phyloP scores from a whole-genome alignment of 2,329 filamentous ascomycete genomes.

The Didymella segeticola region DNA sequence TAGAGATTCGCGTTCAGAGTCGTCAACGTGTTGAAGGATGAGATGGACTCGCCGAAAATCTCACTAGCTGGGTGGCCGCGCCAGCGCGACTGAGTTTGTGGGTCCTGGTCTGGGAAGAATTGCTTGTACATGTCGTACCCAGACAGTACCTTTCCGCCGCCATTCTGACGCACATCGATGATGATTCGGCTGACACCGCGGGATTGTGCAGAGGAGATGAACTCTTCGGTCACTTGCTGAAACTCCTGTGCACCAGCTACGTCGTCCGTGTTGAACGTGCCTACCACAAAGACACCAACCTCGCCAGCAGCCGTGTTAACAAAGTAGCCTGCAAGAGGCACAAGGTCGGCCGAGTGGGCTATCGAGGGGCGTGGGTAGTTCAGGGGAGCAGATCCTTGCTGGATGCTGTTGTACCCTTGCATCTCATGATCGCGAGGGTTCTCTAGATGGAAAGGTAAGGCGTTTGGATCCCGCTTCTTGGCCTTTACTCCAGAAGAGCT shows the following conservation, averaged over 20 bases:
- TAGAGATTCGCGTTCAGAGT: slow-evolving; percentile 31
- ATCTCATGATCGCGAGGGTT: slow-evolving; percentile 41
- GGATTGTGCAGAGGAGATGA: slow-evolving; percentile 57
- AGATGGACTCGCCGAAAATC: slow-evolving; percentile 34
- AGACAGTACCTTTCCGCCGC: slow-evolving; percentile 58
- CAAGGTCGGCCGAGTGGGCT: slow-evolving; percentile 37
- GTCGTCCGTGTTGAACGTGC: slow-evolving; percentile 48
- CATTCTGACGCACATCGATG: slow-evolving; percentile 68
- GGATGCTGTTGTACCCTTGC: slow-evolving; percentile 23
- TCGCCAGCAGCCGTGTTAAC: slow-evolving; percentile 51
- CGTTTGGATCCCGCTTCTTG: slow-evolving; percentile 35
- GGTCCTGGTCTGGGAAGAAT: slow-evolving; percentile 58
- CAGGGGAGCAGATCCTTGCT: slow-evolving; percentile 32
- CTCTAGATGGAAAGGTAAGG: slow-evolving; percentile 35
- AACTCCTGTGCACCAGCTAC: slow-evolving; percentile 39
- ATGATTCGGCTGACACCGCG: slow-evolving; percentile 64
- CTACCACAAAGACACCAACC: slow-evolving; percentile 55
- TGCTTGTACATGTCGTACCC: slow-evolving; percentile 59
- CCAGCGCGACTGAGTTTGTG: slow-evolving; percentile 56
- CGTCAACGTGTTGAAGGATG: slow-evolving; percentile 22
- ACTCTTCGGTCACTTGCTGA: slow-evolving; percentile 48
- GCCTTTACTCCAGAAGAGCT: slow-evolving; percentile 18
- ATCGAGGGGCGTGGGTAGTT: slow-evolving; percentile 49
- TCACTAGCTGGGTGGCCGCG: slow-evolving; percentile 51
- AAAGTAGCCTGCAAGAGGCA: slow-evolving; percentile 56